Conservation (phyloP, 805 yeast genomes). For the Pichia exigua region DNA sequence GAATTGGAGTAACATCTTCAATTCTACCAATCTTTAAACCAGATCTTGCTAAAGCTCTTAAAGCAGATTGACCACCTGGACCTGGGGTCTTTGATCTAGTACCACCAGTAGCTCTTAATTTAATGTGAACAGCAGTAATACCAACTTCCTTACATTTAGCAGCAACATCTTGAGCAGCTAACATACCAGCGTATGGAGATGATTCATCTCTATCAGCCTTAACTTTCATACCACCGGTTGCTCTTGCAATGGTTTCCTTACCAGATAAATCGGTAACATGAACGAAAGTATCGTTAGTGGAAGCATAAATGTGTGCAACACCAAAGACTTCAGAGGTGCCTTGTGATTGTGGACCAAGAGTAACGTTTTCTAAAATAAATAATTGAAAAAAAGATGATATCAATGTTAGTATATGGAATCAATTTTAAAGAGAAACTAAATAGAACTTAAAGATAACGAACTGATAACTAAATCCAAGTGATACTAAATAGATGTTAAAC, state of each 20-base stretch:
- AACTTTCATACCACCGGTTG: slow-evolving; percentile 99
- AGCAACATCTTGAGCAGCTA: slow-evolving; percentile 99
- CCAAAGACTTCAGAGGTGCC: slow-evolving; percentile 99
- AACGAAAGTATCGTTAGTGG: slow-evolving; percentile 99
- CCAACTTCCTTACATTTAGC: slow-evolving; percentile 99
- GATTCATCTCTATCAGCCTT: slow-evolving; percentile 99
- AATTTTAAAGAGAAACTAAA: neutral
- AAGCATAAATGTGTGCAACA: slow-evolving; percentile 99
- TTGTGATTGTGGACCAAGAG: slow-evolving; percentile 82
- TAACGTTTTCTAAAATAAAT: slow-evolving; percentile 40
- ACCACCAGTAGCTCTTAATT: slow-evolving; percentile 99
- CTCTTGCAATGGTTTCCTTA: slow-evolving; percentile 99
- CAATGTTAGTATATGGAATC: slow-evolving; percentile 21
- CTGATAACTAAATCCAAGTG: neutral
- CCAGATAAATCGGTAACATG: slow-evolving; percentile 99
- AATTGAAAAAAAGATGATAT: neutral
- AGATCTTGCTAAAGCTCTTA: slow-evolving; percentile 99
- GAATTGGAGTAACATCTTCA: slow-evolving; percentile 99
- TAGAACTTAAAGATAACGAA: neutral
- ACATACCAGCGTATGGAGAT: slow-evolving; percentile 99
- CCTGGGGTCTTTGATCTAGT: slow-evolving; percentile 99
- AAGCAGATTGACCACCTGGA: slow-evolving; percentile 99
- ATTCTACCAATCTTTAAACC: slow-evolving; percentile 99
- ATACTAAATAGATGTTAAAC: too few species aligned
- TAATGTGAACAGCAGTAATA: slow-evolving; percentile 98